These are phyloP conservation scores for Boletus pseudo-olivaceus DNA, from an alignment of 768 basidiomycete genomes.

Conservation along the genomic window DNA sequence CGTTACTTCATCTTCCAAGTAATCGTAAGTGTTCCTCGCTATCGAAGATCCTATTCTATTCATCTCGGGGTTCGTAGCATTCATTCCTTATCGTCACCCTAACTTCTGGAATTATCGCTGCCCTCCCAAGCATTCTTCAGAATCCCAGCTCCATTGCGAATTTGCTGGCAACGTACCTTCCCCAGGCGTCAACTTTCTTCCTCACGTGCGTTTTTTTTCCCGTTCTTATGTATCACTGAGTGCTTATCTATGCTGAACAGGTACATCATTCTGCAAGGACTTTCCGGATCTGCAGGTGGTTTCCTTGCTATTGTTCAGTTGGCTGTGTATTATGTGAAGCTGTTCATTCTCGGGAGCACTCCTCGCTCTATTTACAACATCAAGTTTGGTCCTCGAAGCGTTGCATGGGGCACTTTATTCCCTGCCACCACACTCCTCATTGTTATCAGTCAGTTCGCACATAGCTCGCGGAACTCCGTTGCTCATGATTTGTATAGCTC, in stretches of 20 bases:
- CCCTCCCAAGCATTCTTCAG: conserved; percentile 58
- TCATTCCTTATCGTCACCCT: conserved; percentile 91
- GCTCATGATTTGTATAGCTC: conserved; percentile 37
- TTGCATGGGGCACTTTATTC: conserved; percentile 77
- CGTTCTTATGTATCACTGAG: neutral
- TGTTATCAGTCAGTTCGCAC: conserved; percentile 64
- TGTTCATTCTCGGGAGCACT: conserved; percentile 83
- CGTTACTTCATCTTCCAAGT: conserved; percentile 92
- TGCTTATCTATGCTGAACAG: conserved; percentile 31
- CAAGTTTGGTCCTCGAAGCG: conserved; percentile 67
- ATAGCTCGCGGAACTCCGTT: neutral
- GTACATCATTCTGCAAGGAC: conserved; percentile 77
- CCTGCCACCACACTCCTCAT: conserved; percentile 70
- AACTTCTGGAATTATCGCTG: conserved; percentile 74
- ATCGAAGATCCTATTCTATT: neutral
- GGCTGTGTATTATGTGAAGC: conserved; percentile 85
- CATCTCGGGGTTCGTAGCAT: conserved; percentile 48
- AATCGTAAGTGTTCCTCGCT: conserved; percentile 52
- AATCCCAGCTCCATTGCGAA: conserved; percentile 69
- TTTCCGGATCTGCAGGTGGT: conserved; percentile 74
- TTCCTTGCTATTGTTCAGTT: conserved; percentile 77
- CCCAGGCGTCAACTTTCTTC: conserved; percentile 86
- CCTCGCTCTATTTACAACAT: conserved; percentile 81
- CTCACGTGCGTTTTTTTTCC: conserved; percentile 51
- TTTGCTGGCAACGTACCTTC: conserved; percentile 74